Evolutionary conservation across 2,329 filamentous ascomycete species (phyloP).

Genomic region (Sarocladium kiliense): DNA sequence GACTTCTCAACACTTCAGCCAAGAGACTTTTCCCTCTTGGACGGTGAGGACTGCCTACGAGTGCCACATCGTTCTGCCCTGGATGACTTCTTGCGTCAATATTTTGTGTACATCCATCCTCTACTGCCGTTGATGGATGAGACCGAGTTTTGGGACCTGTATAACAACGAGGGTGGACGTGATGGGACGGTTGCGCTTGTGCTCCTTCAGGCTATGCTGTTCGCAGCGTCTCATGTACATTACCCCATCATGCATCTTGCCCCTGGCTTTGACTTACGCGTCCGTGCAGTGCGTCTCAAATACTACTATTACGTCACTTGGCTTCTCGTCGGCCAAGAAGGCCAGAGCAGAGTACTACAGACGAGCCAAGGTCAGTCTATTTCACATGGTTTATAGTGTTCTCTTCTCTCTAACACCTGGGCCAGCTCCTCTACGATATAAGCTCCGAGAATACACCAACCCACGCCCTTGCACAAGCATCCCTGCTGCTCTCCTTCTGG

Average conservation of each 20-base stretch:
- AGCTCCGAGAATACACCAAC: not conserved
- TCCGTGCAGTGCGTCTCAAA: not conserved
- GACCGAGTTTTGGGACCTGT: constrained; percentile 21
- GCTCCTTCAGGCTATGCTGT: not conserved
- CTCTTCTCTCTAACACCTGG: not conserved
- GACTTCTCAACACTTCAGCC: not conserved
- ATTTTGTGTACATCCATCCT: constrained; percentile 40
- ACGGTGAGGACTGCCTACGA: constrained; percentile 34
- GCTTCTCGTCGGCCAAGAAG: constrained; percentile 2
- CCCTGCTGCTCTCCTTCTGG: not conserved
- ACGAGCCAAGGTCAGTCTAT: not conserved
- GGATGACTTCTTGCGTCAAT: constrained; percentile 42
- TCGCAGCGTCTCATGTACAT: not conserved
- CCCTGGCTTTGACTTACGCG: not conserved
- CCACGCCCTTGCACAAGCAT: not conserved
- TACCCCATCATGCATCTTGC: not conserved
- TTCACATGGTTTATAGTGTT: not conserved
- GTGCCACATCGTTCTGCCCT: constrained; percentile 34
- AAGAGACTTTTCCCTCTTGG: not conserved
- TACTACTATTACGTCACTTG: not conserved
- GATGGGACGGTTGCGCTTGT: not conserved
- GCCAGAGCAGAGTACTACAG: constrained; percentile 4
- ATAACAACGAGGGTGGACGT: not conserved
- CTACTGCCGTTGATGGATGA: constrained; percentile 38
- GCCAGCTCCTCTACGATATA: not conserved